Evolutionary conservation across 2,329 filamentous ascomycete species (phyloP).

Genomic region (Arthrobotrys conoides): DNA sequence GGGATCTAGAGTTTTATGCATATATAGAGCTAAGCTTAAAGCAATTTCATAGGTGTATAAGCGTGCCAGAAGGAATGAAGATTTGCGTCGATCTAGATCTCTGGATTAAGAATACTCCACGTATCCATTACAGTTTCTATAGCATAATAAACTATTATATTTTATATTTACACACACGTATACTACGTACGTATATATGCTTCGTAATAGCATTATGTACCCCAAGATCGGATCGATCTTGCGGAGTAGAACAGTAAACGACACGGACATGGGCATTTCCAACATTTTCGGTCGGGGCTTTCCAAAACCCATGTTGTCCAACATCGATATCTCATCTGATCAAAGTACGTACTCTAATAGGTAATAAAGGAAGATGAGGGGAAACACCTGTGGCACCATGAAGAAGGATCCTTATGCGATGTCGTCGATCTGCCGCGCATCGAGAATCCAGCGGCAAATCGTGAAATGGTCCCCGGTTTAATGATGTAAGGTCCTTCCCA

Average conservation of each 20-base stretch:
- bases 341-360: neutral
- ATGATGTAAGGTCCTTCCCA: constrained; percentile 29
- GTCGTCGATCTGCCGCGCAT: constrained; percentile 59
- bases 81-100: neutral
- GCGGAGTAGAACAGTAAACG: neutral
- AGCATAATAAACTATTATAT: too few relatives aligned
- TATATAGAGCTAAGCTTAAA: neutral
- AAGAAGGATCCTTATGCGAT: neutral
- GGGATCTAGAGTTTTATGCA: neutral
- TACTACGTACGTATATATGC: too few relatives aligned
- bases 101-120: neutral
- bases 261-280: constrained; percentile 1
- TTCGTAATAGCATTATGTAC: too few relatives aligned
- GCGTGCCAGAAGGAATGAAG: neutral
- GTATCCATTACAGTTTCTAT: too few relatives aligned
- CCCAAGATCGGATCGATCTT: neutral
- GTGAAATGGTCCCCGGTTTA: constrained; percentile 4
- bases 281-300: neutral
- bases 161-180: too few relatives aligned
- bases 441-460: constrained; percentile 32
- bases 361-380: neutral
- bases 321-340: neutral
- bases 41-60: neutral
- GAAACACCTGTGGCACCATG: too few relatives aligned
- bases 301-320: constrained; percentile 5